A percentile compares a stretch with the other conserved stretches of the same genome.
Conservation (phyloP, 1,139 yeast genomes). For the Candida sp. region DNA sequence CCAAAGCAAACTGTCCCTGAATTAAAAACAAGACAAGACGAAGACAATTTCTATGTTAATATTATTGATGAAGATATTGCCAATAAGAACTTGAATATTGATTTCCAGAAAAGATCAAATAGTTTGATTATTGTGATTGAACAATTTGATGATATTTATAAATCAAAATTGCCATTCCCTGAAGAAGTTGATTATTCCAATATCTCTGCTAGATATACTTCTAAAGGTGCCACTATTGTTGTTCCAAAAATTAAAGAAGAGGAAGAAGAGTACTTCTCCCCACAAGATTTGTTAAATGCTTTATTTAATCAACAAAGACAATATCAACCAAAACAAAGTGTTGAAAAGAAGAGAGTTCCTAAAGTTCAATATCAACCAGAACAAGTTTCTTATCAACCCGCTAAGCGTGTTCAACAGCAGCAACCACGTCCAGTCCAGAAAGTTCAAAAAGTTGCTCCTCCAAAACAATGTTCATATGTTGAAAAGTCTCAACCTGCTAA, state of each 20-base stretch:
- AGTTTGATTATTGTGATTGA: background rate
- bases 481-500: background rate
- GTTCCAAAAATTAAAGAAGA: conserved; percentile 1
- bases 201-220: background rate
- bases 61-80: background rate
- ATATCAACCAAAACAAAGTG: background rate
- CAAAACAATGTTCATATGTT: background rate
- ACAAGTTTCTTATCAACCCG: background rate
- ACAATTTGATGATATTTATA: background rate
- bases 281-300: background rate
- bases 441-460: background rate
- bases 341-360: background rate
- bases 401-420: background rate
- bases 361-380: background rate
- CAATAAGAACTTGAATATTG: background rate
- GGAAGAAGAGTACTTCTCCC: background rate
- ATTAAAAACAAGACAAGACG: background rate
- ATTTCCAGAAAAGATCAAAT: conserved; percentile 1
- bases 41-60: background rate
- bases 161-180: conserved; percentile 2
- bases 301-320: background rate
- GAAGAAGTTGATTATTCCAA: background rate
- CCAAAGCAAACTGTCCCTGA: background rate
- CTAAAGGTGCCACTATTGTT: background rate
- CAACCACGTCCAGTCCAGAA: background rate